Percentiles rank a stretch among this genome's conserved stretches.
Conservation (phyloP, 768 basidiomycete genomes). For the Favolaschia claudopus region DNA sequence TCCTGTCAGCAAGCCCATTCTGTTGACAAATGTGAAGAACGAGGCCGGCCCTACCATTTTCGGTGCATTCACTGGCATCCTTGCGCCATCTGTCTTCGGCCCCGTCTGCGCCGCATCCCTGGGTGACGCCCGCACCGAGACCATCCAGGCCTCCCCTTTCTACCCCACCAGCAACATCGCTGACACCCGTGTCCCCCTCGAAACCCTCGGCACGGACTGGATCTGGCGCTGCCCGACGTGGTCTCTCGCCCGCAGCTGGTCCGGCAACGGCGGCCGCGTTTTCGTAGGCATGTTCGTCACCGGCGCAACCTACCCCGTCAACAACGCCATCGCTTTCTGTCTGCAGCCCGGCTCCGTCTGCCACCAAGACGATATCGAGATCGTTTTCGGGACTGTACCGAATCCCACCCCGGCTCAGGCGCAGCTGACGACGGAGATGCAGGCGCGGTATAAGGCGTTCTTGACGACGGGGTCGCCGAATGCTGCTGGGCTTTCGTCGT, state of each 20-base stretch:
- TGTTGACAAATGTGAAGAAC: conserved; percentile 74
- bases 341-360: conserved; percentile 65
- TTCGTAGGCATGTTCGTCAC: conserved; percentile 71
- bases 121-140: conserved; percentile 51
- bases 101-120: conserved; percentile 51
- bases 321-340: conserved; percentile 64
- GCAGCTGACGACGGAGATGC: conserved; percentile 69
- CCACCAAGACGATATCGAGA: conserved; percentile 85
- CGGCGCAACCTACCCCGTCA: conserved; percentile 78
- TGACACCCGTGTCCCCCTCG: conserved; percentile 65
- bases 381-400: conserved; percentile 70
- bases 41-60: conserved; percentile 78
- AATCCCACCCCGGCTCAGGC: conserved; percentile 64
- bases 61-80: conserved; percentile 42
- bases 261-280: conserved; percentile 66
- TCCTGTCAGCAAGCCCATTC: conserved; percentile 64
- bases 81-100: conserved; percentile 49
- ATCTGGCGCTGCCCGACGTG: conserved; percentile 75
- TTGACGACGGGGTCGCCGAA: conserved; percentile 70
- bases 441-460: conserved; percentile 74
- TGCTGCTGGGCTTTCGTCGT: conserved; percentile 52
- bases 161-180: conserved; percentile 49
- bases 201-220: conserved; percentile 70
- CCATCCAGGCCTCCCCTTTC: conserved; percentile 51
- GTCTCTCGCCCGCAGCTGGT: conserved; percentile 76